Evolutionary conservation across 2,329 filamentous ascomycete genomes (phyloP).

Genomic region (Alternaria brassicae): DNA sequence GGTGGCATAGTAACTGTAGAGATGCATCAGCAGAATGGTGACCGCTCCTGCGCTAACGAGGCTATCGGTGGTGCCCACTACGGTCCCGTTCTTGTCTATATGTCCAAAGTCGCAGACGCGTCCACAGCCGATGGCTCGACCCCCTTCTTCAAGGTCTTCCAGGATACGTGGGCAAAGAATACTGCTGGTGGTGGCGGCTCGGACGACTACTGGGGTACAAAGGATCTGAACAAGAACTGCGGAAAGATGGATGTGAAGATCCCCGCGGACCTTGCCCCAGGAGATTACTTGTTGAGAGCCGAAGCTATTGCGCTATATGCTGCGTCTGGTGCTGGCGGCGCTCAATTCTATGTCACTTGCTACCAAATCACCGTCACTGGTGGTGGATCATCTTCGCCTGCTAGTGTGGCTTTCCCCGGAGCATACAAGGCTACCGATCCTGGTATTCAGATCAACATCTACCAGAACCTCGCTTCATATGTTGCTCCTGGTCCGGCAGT

Average conservation of each 20-base stretch:
- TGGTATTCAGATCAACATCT: slow-evolving; percentile 69
- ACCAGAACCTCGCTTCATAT: slow-evolving; percentile 57
- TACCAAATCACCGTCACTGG: slow-evolving; percentile 68
- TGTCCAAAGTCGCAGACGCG: slow-evolving; percentile 53
- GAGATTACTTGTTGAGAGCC: slow-evolving; percentile 59
- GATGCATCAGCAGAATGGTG: slow-evolving; percentile 61
- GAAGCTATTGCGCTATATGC: slow-evolving; percentile 67
- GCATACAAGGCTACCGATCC: slow-evolving; percentile 66
- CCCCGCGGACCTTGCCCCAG: slow-evolving; percentile 60
- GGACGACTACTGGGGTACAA: slow-evolving; percentile 59
- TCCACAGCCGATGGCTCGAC: slow-evolving; percentile 60
- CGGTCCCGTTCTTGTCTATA: slow-evolving; percentile 49
- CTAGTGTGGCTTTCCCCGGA: slow-evolving; percentile 59
- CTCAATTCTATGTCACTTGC: slow-evolving; percentile 58
- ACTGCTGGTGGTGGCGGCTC: slow-evolving; percentile 50
- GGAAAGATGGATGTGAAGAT: slow-evolving; percentile 61
- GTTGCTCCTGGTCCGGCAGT: slow-evolving; percentile 60
- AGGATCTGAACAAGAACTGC: slow-evolving; percentile 56
- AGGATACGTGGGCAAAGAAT: slow-evolving; percentile 59
- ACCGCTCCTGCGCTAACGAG: slow-evolving; percentile 57
- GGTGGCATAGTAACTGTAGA: slow-evolving; percentile 56
- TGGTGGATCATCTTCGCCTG: slow-evolving; percentile 55
- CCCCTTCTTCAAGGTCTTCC: slow-evolving; percentile 65
- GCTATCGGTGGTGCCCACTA: slow-evolving; percentile 46
- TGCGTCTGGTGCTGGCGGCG: slow-evolving; percentile 53